phyloP scores from a whole-genome alignment of 179 eudicot genomes.

The Gypsophila paniculata region DNA sequence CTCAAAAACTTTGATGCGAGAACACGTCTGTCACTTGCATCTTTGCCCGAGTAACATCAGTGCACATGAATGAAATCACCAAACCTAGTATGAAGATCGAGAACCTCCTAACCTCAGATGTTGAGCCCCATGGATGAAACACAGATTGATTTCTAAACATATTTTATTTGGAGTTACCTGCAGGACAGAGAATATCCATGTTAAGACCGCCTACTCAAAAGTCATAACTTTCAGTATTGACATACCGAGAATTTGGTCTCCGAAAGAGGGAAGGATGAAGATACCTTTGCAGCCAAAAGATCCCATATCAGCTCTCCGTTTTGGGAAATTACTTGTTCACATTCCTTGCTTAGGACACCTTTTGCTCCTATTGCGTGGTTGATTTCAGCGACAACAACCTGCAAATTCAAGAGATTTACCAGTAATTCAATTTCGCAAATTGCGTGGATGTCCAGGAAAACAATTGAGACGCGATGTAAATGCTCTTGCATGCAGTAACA shows the following conservation, averaged over 20 bases:
- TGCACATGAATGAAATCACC: background rate
- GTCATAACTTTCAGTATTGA: background rate
- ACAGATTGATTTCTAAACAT: slow-evolving; percentile 54
- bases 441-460: background rate
- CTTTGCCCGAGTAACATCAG: background rate
- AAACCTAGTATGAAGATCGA: background rate
- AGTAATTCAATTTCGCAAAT: background rate
- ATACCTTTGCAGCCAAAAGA: slow-evolving; percentile 58
- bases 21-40: background rate
- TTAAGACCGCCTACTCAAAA: slow-evolving; percentile 10
- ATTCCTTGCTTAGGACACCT: slow-evolving; percentile 58
- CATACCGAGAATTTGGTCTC: background rate
- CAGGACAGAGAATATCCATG: slow-evolving; percentile 14
- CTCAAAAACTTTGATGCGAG: background rate
- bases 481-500: too few relatives aligned
- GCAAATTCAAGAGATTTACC: slow-evolving; percentile 20
- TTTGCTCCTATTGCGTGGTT: slow-evolving; percentile 80
- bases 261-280: slow-evolving; percentile 6
- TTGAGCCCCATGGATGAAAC: slow-evolving; percentile 32
- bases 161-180: slow-evolving; percentile 52
- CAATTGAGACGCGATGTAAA: background rate
- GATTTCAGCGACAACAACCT: slow-evolving; percentile 60
- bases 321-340: slow-evolving; percentile 49
- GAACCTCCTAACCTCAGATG: slow-evolving; percentile 38
- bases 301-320: slow-evolving; percentile 68